These are phyloP conservation scores for Pseudonitzschia multiseries DNA, from an alignment of 108 stramenopile species.

Conservation along the genomic window DNA sequence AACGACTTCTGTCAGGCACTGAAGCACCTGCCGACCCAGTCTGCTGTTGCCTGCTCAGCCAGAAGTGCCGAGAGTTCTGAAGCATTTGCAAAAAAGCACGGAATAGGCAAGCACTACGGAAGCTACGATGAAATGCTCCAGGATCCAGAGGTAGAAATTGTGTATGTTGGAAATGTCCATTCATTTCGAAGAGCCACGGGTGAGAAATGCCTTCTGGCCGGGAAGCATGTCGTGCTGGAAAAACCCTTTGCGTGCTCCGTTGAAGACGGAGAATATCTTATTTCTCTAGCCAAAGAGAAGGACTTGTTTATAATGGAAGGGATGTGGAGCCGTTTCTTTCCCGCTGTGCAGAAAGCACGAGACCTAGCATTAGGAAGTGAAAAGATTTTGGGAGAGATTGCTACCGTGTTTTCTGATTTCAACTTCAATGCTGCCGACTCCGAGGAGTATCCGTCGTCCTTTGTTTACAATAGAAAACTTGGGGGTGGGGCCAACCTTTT, in stretches of 20 bases:
- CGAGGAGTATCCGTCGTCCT: conserved; percentile 65
- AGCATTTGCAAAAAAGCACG: conserved; percentile 59
- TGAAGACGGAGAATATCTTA: conserved; percentile 64
- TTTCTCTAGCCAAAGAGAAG: conserved; percentile 59
- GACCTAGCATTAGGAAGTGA: conserved; percentile 35
- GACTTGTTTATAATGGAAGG: conserved; percentile 84
- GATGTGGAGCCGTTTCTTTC: conserved; percentile 92
- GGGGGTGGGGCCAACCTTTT: conserved; percentile 64
- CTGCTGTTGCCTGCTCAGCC: conserved; percentile 55
- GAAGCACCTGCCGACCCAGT: conserved; percentile 50
- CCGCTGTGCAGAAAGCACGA: conserved; percentile 79
- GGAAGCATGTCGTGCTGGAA: conserved; percentile 81
- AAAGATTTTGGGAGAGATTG: conserved; percentile 51
- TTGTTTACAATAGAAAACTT: conserved; percentile 59
- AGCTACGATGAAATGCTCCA: conserved; percentile 62
- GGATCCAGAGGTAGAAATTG: conserved; percentile 67
- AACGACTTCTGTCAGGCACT: conserved; percentile 64
- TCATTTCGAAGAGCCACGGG: conserved; percentile 48
- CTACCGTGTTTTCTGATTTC: conserved; percentile 60
- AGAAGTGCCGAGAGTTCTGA: conserved; percentile 40
- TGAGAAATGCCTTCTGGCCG: conserved; percentile 46
- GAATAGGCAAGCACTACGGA: conserved; percentile 55
- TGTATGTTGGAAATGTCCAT: conserved; percentile 66
- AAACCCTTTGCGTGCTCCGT: conserved; percentile 72
- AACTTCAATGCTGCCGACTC: conserved; percentile 67